These are phyloP conservation scores for Penicillium paneum DNA, from an alignment of 2,329 filamentous ascomycete genomes.

Conservation along the genomic window DNA sequence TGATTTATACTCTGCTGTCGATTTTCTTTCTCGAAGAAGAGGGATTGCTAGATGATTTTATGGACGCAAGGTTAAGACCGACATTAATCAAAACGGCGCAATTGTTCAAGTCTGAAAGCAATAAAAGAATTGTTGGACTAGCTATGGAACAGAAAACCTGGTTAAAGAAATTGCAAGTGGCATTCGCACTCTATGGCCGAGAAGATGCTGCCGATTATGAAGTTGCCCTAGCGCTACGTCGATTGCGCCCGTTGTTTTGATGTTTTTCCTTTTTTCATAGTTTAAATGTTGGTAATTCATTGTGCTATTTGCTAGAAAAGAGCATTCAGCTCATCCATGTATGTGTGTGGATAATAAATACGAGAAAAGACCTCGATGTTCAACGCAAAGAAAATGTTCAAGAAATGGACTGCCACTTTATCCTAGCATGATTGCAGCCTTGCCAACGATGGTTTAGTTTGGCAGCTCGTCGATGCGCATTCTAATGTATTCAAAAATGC, in stretches of 20 bases:
- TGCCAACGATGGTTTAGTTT: slow-evolving; percentile 10
- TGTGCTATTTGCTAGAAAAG: slow-evolving; percentile 23
- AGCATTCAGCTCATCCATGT: slow-evolving; percentile 20
- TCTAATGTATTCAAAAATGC: slow-evolving; percentile 48
- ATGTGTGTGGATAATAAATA: slow-evolving; percentile 20
- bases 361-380: not conserved
- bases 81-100: not conserved
- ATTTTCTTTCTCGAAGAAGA: not conserved
- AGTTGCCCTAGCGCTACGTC: not conserved
- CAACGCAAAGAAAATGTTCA: not conserved
- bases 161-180: not conserved
- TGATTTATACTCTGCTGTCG: not conserved
- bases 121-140: not conserved
- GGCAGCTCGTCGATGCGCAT: slow-evolving; percentile 42
- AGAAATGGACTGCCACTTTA: not conserved
- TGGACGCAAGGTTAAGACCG: not conserved
- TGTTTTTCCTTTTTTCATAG: not conserved
- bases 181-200: not conserved
- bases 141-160: not conserved
- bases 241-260: not conserved
- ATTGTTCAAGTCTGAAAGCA: not conserved
- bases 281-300: slow-evolving; percentile 1
- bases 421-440: not conserved
- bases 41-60: not conserved
- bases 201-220: not conserved